These are phyloP conservation scores for Rutstroemia sp. DNA, from an alignment of 2,329 filamentous ascomycete species.

Conservation along the genomic window DNA sequence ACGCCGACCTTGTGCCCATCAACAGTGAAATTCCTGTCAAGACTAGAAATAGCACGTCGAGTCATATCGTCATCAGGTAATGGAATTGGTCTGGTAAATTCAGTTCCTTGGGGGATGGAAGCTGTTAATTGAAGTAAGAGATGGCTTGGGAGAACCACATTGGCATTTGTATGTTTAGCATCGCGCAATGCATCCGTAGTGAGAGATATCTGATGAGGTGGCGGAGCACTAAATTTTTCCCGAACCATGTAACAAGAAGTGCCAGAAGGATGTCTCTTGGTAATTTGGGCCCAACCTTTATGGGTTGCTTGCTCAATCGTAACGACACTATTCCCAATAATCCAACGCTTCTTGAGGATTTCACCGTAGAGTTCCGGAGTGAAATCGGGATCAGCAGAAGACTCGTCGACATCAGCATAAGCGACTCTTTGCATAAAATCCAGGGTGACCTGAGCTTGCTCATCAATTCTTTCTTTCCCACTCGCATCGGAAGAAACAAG, in stretches of 20 bases:
- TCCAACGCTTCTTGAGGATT: constrained; percentile 60
- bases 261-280: constrained; percentile 64
- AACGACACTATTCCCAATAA: constrained; percentile 67
- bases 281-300: constrained; percentile 63
- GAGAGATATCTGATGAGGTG: constrained; percentile 46
- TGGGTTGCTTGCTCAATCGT: constrained; percentile 64
- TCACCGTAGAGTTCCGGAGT: constrained; percentile 57
- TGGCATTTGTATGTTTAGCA: constrained; percentile 43
- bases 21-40: constrained; percentile 83
- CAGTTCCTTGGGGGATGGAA: constrained; percentile 49
- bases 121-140: constrained; percentile 63
- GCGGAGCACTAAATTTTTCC: constrained; percentile 51
- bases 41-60: constrained; percentile 63
- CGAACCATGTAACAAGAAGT: constrained; percentile 46
- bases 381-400: constrained; percentile 57
- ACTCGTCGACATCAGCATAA: constrained; percentile 79
- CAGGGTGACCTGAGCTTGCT: constrained; percentile 87
- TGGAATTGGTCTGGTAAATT: constrained; percentile 60
- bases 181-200: constrained; percentile 43
- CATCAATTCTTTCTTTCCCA: constrained; percentile 71
- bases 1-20: constrained; percentile 95
- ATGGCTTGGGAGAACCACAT: constrained; percentile 64
- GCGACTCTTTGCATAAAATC: constrained; percentile 91
- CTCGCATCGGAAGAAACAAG: constrained; percentile 69
- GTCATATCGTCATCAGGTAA: constrained; percentile 54